Evolutionary conservation across 1,139 yeast genomes (phyloP).

Genomic region (Suhomyces yuchorum): DNA sequence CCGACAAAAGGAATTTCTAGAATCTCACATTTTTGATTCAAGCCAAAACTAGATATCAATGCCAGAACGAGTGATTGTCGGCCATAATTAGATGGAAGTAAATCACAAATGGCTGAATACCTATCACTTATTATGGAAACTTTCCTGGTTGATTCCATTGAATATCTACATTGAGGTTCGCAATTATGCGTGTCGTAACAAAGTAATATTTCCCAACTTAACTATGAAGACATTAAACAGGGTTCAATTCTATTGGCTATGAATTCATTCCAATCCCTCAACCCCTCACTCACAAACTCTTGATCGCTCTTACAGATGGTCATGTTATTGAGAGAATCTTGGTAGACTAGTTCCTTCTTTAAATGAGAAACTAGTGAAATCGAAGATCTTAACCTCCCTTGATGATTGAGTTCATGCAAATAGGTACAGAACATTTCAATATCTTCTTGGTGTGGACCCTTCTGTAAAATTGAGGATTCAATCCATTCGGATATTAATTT

Average conservation of each 20-base stretch:
- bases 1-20: slow-evolving; percentile 29
- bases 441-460: slow-evolving; percentile 65
- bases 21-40: slow-evolving; percentile 27
- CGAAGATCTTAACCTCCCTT: slow-evolving; percentile 25
- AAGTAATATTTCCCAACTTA: not conserved
- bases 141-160: slow-evolving; percentile 13
- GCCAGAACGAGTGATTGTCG: slow-evolving; percentile 50
- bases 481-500: slow-evolving; percentile 52
- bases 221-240: not conserved
- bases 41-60: slow-evolving; percentile 44
- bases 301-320: not conserved
- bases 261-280: slow-evolving; percentile 25
- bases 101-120: slow-evolving; percentile 36
- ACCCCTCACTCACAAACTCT: slow-evolving; percentile 21
- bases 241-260: slow-evolving; percentile 12
- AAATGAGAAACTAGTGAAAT: slow-evolving; percentile 26
- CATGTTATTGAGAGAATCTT: slow-evolving; percentile 15
- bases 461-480: slow-evolving; percentile 36
- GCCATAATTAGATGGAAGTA: slow-evolving; percentile 54
- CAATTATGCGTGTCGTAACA: not conserved
- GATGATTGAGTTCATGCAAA: slow-evolving; percentile 23
- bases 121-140: slow-evolving; percentile 27
- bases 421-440: slow-evolving; percentile 39
- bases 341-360: slow-evolving; percentile 19
- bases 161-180: not conserved